Evolutionary conservation across 2,329 filamentous ascomycete genomes (phyloP).

Genomic region (Fusarium sp.): DNA sequence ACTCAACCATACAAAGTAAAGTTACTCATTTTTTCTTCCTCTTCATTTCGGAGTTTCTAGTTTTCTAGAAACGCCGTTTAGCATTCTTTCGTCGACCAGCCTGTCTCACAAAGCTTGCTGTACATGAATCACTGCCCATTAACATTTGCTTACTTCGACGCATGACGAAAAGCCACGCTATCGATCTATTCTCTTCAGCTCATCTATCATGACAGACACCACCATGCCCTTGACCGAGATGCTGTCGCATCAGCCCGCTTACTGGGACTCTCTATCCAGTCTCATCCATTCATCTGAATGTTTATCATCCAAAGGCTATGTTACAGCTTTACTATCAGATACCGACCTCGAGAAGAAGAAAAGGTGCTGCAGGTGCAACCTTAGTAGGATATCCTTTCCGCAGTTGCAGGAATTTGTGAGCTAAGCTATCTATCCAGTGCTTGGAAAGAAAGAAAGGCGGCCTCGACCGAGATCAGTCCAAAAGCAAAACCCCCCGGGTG

Average conservation of each 20-base stretch:
- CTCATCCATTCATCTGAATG: background rate
- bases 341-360: background rate
- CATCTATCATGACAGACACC: background rate
- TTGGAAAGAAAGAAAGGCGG: background rate
- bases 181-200: background rate
- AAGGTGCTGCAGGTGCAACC: background rate
- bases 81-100: too few relatives aligned
- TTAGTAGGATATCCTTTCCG: background rate
- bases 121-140: background rate
- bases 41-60: too few relatives aligned
- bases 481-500: background rate
- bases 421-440: background rate
- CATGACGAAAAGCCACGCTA: background rate
- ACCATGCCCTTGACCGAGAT: background rate
- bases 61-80: too few relatives aligned
- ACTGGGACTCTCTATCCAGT: background rate
- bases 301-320: background rate
- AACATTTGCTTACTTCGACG: background rate
- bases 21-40: background rate
- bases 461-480: background rate
- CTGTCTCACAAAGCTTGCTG: too few relatives aligned
- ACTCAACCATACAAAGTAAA: background rate
- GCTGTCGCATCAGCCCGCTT: accelerated
- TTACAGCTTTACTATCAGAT: background rate
- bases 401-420: accelerated